Conservation (phyloP, 805 yeast genomes). For the Cyberlindnera maritima region DNA sequence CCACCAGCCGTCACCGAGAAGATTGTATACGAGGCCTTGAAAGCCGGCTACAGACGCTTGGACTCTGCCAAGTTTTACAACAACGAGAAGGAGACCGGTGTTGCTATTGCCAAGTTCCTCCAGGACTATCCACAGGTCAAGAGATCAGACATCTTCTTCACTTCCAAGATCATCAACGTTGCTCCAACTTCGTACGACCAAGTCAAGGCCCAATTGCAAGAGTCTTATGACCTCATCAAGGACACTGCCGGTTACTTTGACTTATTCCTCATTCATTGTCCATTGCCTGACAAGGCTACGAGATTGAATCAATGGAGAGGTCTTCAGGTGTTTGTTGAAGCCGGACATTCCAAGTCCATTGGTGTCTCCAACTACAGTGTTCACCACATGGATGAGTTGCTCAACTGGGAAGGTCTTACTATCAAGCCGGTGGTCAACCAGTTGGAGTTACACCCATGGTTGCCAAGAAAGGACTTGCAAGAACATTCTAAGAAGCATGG, state of each 20-base stretch:
- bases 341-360: constrained; percentile 58
- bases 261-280: constrained; percentile 64
- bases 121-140: constrained; percentile 20
- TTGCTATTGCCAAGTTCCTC: constrained; percentile 22
- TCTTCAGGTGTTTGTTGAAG: constrained; percentile 66
- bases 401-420: constrained; percentile 52
- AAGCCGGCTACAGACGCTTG: constrained; percentile 27
- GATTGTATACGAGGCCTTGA: constrained; percentile 23
- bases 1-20: constrained; percentile 19
- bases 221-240: constrained; percentile 49
- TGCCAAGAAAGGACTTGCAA: constrained; percentile 26
- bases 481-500: constrained; percentile 21
- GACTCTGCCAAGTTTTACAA: constrained; percentile 22
- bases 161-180: constrained; percentile 21
- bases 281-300: constrained; percentile 43
- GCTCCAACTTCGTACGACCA: constrained; percentile 11
- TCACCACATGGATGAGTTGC: constrained; percentile 60
- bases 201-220: constrained; percentile 39
- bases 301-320: constrained; percentile 69
- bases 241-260: constrained; percentile 60
- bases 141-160: constrained; percentile 25
- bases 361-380: constrained; percentile 78
- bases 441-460: constrained; percentile 36
- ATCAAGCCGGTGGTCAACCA: constrained; percentile 73
- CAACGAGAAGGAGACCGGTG: constrained; percentile 22